phyloP scores from a whole-genome alignment of 768 basidiomycete genomes.

The Dendrothele bispora region DNA sequence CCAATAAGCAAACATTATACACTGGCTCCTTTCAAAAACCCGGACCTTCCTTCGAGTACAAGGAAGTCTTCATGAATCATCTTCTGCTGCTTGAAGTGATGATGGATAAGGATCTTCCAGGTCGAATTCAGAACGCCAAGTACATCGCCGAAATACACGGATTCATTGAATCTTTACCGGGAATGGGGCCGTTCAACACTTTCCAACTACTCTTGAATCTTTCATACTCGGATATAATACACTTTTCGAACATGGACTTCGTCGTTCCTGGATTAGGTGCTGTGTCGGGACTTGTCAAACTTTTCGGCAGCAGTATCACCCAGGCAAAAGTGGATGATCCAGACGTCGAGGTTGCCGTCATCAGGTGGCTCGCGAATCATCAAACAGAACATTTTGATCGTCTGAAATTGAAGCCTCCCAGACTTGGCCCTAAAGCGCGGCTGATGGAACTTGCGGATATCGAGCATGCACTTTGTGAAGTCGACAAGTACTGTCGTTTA shows the following conservation, averaged over 20 bases:
- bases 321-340: conserved; percentile 22
- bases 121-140: conserved; percentile 45
- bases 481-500: conserved; percentile 74
- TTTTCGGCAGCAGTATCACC: conserved; percentile 51
- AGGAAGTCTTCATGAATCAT: conserved; percentile 56
- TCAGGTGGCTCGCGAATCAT: conserved; percentile 61
- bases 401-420: conserved; percentile 51
- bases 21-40: conserved; percentile 74
- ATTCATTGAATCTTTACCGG: conserved; percentile 55
- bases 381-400: conserved; percentile 64
- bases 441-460: conserved; percentile 69
- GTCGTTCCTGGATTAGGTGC: conserved; percentile 71
- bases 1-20: conserved; percentile 50
- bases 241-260: conserved; percentile 69
- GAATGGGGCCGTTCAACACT: conserved; percentile 74
- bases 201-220: conserved; percentile 67
- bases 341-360: conserved; percentile 53
- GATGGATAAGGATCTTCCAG: conserved; percentile 57
- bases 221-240: conserved; percentile 55
- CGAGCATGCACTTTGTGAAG: conserved; percentile 78
- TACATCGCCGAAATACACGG: conserved; percentile 67
- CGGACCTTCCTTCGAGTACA: conserved; percentile 52
- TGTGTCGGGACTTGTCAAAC: conserved; percentile 61
- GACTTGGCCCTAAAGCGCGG: conserved; percentile 46
- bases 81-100: conserved; percentile 57